Conservation (phyloP, 306 rosid genomes). For the Malus domestica region ASM211411v1 NC_041796.1:25252001-25252500, state of each 20-base stretch:
- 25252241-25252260: slow-evolving; percentile 87
- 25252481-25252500: neutral
- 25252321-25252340: neutral
- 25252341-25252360: neutral
- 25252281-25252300: neutral
- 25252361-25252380: too few relatives aligned
- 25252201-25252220: slow-evolving; percentile 99
- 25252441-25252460: too few relatives aligned
- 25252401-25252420: neutral
- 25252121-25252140: neutral
- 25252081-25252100: neutral
- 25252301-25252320: neutral
- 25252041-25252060: neutral
- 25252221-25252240: slow-evolving; percentile 85
- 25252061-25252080: neutral
- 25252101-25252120: slow-evolving; percentile 11
- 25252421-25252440: neutral
- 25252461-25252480: too few relatives aligned
- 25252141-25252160: slow-evolving; percentile 18
- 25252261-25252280: slow-evolving; percentile 9
- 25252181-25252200: slow-evolving; percentile 79
- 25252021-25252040: neutral
- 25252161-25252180: slow-evolving; percentile 36
- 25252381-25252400: too few relatives aligned
- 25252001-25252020: neutral